Evolutionary conservation across 2,329 filamentous ascomycete species (phyloP), one percentile per base, ranked within the genome.

Genomic region (Sarocladium strictum): DNA sequence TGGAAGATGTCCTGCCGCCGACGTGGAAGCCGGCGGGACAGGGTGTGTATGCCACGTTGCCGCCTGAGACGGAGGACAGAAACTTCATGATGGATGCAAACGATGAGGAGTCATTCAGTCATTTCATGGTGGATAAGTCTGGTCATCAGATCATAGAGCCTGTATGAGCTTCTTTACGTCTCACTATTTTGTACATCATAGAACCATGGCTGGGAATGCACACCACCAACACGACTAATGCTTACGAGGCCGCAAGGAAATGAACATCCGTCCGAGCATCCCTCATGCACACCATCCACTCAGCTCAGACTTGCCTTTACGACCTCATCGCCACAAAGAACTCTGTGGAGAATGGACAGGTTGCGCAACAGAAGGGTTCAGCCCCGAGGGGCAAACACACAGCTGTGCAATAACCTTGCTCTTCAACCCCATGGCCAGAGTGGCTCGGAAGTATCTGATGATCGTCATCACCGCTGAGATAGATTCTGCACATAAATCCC

Each of bases 391-490:
- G 64, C 67, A 80, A 83, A 83, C 77, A 59, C 79, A 70, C 77
- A 73, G 56, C 64, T 60, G 58, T 55, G 55, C 26, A 24, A 27
- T 35, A 53, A 23, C 35, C 11, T 24, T 32, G 3, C 11, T 3
- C 24, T 3, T 43, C 38, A n/a, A n/a, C 41, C 57, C 38, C 29
- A 45, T 55, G 52, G 56, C 55, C 57, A 56, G 69, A 68, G 61
- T 66, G 70, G 75, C 79, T 89, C 84, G 78, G 84, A 84, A 89
- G 85, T 89, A 89, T 89, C 85, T 88, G 85, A 73, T 71, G 64
- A 35, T 51, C 65, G 72, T 87, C 84, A 86, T 87, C 84, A 87
- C 69, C 59, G 82, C 83, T 76, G 23, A 33, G 50, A 40, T 10
- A 11, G 37, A 35, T n/a, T 10, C 5, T 21, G 6, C 27, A 2